Conservation (phyloP, 2,329 filamentous ascomycete species). For the Lanzia echinophila region DNA sequence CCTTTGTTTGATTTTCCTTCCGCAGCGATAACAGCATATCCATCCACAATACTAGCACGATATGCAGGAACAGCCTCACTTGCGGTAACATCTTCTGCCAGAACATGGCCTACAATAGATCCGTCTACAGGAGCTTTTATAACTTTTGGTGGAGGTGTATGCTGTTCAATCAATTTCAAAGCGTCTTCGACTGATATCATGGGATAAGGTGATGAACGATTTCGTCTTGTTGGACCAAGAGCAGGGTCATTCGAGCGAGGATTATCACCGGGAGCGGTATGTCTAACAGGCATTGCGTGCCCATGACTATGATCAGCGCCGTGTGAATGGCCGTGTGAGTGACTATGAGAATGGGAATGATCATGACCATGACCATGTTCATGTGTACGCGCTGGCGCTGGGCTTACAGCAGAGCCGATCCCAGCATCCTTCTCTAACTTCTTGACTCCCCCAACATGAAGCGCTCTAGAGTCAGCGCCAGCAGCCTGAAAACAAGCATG, state of each 20-base stretch:
- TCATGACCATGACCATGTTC: constrained; percentile 39
- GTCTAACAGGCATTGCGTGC: constrained; percentile 58
- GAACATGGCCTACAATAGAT: constrained; percentile 64
- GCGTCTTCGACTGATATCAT: constrained; percentile 86
- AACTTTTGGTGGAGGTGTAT: constrained; percentile 59
- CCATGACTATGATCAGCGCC: constrained; percentile 56
- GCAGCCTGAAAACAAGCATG: constrained; percentile 91
- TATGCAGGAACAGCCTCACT: constrained; percentile 85
- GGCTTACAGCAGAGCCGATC: constrained; percentile 32
- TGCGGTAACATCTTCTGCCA: constrained; percentile 74
- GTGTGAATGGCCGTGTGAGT: constrained; percentile 39
- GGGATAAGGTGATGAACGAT: constrained; percentile 82
- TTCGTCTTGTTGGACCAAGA: constrained; percentile 59
- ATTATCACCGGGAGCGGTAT: constrained; percentile 58
- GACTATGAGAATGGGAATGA: constrained; percentile 42
- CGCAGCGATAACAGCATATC: constrained; percentile 76
- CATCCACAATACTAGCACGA: constrained; percentile 92
- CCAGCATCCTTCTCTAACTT: constrained; percentile 82
- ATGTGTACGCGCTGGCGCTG: constrained; percentile 40
- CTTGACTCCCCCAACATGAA: constrained; percentile 76
- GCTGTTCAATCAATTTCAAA: constrained; percentile 60
- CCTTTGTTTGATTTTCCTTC: constrained; percentile 61
- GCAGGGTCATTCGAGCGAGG: constrained; percentile 54
- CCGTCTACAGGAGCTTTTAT: constrained; percentile 55
- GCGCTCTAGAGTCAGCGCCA: constrained; percentile 69